Conservation (phyloP, 176 grass and related monocot species). For the Juncus inflexus region DNA sequence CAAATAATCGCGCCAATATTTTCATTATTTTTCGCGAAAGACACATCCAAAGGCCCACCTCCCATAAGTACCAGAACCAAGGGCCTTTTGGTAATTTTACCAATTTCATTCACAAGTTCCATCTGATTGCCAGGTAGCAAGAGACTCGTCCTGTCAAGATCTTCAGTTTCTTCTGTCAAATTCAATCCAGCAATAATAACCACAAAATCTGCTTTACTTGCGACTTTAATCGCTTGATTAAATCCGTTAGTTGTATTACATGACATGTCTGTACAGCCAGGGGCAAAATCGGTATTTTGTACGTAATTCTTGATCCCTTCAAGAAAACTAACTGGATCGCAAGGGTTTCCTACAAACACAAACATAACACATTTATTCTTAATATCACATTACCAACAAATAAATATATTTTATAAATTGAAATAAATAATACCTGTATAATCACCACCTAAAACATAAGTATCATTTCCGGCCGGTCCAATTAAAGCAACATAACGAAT, state of each 20-base stretch:
- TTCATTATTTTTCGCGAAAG: conserved; percentile 57
- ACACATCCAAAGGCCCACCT: conserved; percentile 81
- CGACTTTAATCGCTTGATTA: conserved; percentile 43
- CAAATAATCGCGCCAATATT: conserved; percentile 67
- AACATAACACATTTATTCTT: conserved; percentile 12
- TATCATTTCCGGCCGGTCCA: conserved; percentile 58
- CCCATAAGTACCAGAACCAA: conserved; percentile 67
- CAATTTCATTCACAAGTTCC: conserved; percentile 47
- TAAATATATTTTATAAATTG: background rate
- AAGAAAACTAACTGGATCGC: conserved; percentile 51
- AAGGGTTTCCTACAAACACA: conserved; percentile 50
- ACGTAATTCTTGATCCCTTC: conserved; percentile 61
- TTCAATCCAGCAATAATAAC: conserved; percentile 78
- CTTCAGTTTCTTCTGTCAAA: conserved; percentile 75
- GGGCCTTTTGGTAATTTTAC: conserved; percentile 49
- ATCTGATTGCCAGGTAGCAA: conserved; percentile 86
- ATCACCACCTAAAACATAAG: conserved; percentile 57
- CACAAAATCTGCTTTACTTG: conserved; percentile 52
- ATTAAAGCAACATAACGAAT: conserved; percentile 53
- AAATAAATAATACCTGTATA: conserved; percentile 55
- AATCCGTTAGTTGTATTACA: conserved; percentile 57
- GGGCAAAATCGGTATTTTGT: conserved; percentile 42
- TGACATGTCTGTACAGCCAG: conserved; percentile 48
- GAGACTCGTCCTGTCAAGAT: conserved; percentile 69
- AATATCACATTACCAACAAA: background rate